These are phyloP conservation scores for Secale cereale DNA, from an alignment of 176 grass and related monocot species.

Conservation along the genomic window DNA sequence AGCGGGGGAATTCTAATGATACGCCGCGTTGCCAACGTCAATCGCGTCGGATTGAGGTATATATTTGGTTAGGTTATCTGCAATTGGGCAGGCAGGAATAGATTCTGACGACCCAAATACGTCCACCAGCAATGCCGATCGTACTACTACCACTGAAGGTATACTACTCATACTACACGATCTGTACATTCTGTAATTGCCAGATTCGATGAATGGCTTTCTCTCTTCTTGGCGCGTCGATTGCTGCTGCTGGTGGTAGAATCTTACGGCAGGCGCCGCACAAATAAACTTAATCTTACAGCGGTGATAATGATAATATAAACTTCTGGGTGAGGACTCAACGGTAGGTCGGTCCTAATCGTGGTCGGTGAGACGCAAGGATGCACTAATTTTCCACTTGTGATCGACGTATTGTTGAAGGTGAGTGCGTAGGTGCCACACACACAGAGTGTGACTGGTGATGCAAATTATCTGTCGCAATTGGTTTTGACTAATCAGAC, in stretches of 20 bases:
- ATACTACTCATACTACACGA: not conserved
- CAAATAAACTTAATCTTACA: not conserved
- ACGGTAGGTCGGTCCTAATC: not conserved
- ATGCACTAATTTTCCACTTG: too few relatives aligned
- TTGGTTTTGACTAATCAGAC: too few relatives aligned
- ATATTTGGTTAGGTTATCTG: not conserved
- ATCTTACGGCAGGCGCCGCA: not conserved
- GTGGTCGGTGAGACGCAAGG: not conserved
- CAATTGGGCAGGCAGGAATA: slow-evolving; percentile 4
- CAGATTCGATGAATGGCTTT: not conserved
- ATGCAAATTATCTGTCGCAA: too few relatives aligned
- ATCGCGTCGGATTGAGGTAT: not conserved
- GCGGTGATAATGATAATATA: not conserved
- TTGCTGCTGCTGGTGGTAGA: not conserved
- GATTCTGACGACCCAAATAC: slow-evolving; percentile 7
- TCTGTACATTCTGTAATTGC: not conserved
- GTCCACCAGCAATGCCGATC: not conserved
- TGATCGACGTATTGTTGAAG: too few relatives aligned
- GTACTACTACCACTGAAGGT: not conserved
- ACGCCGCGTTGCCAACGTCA: not conserved
- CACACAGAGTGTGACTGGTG: too few relatives aligned
- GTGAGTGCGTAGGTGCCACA: too few relatives aligned
- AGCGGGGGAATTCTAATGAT: not conserved
- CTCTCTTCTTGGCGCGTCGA: not conserved
- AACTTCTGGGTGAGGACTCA: not conserved